Base-by-base conservation (phyloP, 257 asterid species). In the Anisodus tanguticus region DNA sequence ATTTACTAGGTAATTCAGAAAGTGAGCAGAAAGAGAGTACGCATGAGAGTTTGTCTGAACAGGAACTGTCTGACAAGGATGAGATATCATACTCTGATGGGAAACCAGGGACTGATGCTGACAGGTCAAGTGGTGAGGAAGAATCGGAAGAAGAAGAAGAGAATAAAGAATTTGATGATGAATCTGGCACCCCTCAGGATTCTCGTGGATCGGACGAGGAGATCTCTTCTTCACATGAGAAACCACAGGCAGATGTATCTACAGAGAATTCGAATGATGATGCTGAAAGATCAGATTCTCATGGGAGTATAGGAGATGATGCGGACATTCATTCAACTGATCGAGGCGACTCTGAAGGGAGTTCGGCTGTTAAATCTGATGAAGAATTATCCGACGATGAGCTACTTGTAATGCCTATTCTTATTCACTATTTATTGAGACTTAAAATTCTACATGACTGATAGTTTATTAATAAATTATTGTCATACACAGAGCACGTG, bases 371-470 rank as follows among this genome's bases (percentile, higher is more conserved):
- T 80, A 85, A 82, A 77, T 88, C 92, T 71, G 93, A 89, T 76
- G 62, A 88, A 16, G 98, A 97, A 85, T 66, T 85, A 83, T 91
- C 97, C 31, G 99, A 97, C 19, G 93, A 97, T 37, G 98, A 93
- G 90, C 98, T 94, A 83, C 94, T 97, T 93, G 99, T 97, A 94
- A 45, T 51, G 54, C 88, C 70, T 77, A n/a, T 58, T 47, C 87
- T 72, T 77, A 26, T 58, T 43, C 84, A 11, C 17, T 53, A 69
- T 16, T 3, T 64, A 64, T 80, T 74, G 35, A 0, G 19, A 55
- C 39, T 80, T 77, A 53, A 15, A 77, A 8, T 31, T 77, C 64
- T 77, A 26, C 31, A 77, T 77, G 64, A 77, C 53, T 54, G 49
- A 53, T 53, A 53, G 53, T 51, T 35, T 77, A 54, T 15, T 72